These are phyloP conservation scores for Cyberlindnera sargentensis DNA, from an alignment of 805 yeast genomes.

Conservation along the genomic window DNA sequence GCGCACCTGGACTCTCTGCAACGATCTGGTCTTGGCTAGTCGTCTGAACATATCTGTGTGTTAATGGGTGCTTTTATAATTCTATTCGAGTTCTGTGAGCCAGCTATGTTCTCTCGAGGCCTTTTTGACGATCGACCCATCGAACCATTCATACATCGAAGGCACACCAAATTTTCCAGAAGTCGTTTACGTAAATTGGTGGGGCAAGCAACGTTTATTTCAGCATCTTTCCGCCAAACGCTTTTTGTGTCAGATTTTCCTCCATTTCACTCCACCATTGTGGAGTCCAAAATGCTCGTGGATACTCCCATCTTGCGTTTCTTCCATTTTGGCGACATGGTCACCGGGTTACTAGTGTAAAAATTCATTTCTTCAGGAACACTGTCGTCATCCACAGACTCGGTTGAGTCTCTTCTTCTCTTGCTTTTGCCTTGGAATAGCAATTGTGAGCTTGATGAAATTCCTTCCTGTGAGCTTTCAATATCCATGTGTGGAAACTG, in stretches of 20 bases:
- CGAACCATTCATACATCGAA: no score
- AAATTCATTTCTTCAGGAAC: not conserved
- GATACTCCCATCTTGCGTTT: constrained; percentile 10
- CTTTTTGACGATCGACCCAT: no score
- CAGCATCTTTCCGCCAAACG: no score
- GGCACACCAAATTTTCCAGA: not conserved
- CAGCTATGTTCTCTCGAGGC: no score
- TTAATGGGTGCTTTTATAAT: no score
- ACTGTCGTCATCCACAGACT: not conserved
- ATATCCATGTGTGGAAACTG: constrained; percentile 2
- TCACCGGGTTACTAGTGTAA: constrained; percentile 15
- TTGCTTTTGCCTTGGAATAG: no score
- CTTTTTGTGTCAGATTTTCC: no score
- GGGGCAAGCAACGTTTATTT: not conserved
- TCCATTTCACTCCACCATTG: not conserved
- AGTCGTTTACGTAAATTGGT: not conserved
- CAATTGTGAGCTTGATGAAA: not conserved
- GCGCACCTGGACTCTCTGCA: constrained; percentile 1
- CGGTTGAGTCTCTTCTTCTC: not conserved
- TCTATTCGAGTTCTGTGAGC: no score
- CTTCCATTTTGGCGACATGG: constrained; percentile 7
- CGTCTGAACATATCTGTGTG: not conserved
- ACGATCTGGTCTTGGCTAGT: not conserved
- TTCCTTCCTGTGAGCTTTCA: not conserved
- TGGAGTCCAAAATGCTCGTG: not conserved